A percentile compares a stretch with the other conserved stretches of the same genome.
Conservation (phyloP, 805 yeast genomes). For the Jamesozyma jinghongensis region DNA sequence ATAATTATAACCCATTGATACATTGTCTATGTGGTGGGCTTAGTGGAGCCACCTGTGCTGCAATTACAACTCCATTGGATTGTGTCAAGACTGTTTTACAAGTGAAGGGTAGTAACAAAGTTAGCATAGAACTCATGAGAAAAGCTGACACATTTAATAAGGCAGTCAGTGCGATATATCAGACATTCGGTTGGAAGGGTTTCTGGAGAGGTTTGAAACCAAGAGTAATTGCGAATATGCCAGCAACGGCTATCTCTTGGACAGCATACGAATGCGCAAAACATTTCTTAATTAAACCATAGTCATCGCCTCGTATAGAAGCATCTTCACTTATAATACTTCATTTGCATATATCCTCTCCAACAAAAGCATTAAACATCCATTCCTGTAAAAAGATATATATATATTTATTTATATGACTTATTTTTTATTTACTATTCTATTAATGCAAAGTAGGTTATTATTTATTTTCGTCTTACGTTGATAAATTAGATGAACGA, state of each 20-base stretch:
- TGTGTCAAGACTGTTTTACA: slow-evolving; percentile 88
- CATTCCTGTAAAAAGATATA: no score
- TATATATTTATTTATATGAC: no score
- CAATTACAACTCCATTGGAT: slow-evolving; percentile 88
- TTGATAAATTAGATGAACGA: slow-evolving; percentile 7
- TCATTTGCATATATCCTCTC: no score
- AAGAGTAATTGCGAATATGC: slow-evolving; percentile 84
- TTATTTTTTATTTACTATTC: no score
- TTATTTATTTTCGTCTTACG: no score
- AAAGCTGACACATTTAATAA: slow-evolving; percentile 55
- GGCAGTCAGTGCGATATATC: slow-evolving; percentile 62
- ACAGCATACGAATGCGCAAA: slow-evolving; percentile 97
- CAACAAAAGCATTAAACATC: no score
- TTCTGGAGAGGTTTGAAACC: slow-evolving; percentile 84
- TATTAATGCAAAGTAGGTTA: no score
- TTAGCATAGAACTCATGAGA: slow-evolving; percentile 34
- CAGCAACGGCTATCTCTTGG: slow-evolving; percentile 96
- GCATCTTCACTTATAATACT: neutral
- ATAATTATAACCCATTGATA: slow-evolving; percentile 73
- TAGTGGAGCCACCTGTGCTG: slow-evolving; percentile 94
- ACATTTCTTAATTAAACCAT: slow-evolving; percentile 25
- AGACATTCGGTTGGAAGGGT: slow-evolving; percentile 50
- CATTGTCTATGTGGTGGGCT: slow-evolving; percentile 91
- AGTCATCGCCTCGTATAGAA: neutral
- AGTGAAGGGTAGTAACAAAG: slow-evolving; percentile 50